Percentiles rank a stretch among this genome's conserved stretches.
These are phyloP conservation scores for Cucurbita maxima DNA, from an alignment of 306 rosid species.

Conservation along the genomic window DNA sequence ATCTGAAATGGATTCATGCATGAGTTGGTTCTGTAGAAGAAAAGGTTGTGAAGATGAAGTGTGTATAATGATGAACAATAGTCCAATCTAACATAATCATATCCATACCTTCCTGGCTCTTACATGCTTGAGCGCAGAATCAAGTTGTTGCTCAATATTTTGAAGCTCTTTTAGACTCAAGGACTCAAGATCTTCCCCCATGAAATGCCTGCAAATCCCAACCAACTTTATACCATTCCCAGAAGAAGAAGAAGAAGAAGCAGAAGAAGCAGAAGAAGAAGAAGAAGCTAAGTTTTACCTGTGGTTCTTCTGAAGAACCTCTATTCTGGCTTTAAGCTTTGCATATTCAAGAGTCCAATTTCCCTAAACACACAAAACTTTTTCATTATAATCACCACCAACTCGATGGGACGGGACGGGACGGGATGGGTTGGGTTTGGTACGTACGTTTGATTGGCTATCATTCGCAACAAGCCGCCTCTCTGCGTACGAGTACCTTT, in stretches of 20 bases:
- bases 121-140: conserved; percentile 56
- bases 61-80: no score
- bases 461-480: conserved; percentile 34
- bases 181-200: conserved; percentile 64
- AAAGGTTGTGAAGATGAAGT: background rate
- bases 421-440: background rate
- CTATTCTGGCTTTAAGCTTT: conserved; percentile 75
- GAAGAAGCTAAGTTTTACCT: conserved; percentile 17
- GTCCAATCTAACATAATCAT: background rate
- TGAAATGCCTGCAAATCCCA: conserved; percentile 38
- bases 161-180: conserved; percentile 61
- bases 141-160: conserved; percentile 78
- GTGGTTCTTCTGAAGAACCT: conserved; percentile 47
- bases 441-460: conserved; percentile 32
- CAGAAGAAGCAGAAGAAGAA: background rate
- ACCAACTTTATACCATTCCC: no score
- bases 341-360: conserved; percentile 72
- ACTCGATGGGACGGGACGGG: no score
- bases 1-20: conserved; percentile 67
- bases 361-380: conserved; percentile 14
- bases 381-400: background rate
- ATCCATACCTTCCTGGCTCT: conserved; percentile 55
- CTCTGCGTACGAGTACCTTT: conserved; percentile 60
- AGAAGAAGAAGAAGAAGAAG: background rate
- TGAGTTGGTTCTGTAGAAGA: conserved; percentile 57